Base-by-base conservation (phyloP, 345 rosid species). In the Gossypium longicalyx region DNA sequence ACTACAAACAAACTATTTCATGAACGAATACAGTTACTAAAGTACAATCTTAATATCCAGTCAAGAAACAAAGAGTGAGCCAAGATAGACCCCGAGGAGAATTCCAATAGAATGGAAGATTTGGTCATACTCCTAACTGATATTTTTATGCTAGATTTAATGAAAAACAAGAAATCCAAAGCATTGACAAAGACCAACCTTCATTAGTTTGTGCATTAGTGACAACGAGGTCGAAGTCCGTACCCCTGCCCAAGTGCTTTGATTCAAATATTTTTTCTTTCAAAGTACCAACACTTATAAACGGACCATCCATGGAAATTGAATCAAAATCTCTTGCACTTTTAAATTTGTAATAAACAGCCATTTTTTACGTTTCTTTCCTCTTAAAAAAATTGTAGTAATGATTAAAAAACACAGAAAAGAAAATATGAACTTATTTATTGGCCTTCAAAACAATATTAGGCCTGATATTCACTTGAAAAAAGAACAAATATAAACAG, bases 221-320 rank as follows among this genome's bases (percentile, higher is more conserved):
- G 88, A 96, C 90, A 80, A 93, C 89, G 58, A 95, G 97, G 82
- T 96, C 99, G 87, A 88, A 89, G 88, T 96, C 99, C 12, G 92
- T 93, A 82, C 99, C 99, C 86, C 86, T 90, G 83, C 98, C 97
- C 93, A 93, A 86, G 78, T 93, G 99, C 99, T 96, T 96, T 78
- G 97, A 85, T 93, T 93, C 97, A 84, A 91, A 93, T 38, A 96
- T 83, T 91, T 91, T 96, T 90, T 95, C 99, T 96, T 96, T 96
- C 91, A 96, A 85, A 77, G 86, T 87, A 88, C 98, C 97, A 69
- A 93, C 97, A 15, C 97, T 90, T 82, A 96, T 93, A 89, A 93
- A 96, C 56, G 98, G 93, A 74, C 98, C 99, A 83, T 91, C 99
- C 98, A 96, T 84, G 72, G 89, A 69, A 67, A 96, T 84, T 60